Conservation (phyloP, 176 grass and related monocot genomes). For the Oryza australiensis region DNA sequence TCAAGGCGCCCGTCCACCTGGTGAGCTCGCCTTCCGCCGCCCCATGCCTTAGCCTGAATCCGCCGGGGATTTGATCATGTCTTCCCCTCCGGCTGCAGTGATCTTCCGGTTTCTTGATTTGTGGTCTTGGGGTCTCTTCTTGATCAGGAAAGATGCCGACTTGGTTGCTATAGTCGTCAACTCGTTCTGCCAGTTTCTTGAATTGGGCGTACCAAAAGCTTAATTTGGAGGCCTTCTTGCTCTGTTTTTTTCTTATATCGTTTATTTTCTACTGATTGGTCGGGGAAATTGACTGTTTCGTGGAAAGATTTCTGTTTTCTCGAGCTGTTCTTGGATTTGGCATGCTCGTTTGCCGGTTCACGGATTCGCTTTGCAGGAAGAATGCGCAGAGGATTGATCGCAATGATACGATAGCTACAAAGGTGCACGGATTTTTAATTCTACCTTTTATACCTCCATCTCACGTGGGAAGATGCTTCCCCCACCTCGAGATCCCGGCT, state of each 20-base stretch:
- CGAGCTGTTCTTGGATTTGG: not conserved
- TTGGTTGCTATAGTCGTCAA: not conserved
- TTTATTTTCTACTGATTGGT: not conserved
- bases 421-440: conserved; percentile 44
- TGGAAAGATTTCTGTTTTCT: conserved; percentile 29
- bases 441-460: conserved; percentile 23
- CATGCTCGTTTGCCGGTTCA: not conserved
- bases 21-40: conserved; percentile 47
- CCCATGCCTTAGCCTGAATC: too few species aligned
- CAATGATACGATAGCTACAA: conserved; percentile 42
- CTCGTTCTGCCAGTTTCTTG: conserved; percentile 24
- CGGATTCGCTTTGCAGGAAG: not conserved
- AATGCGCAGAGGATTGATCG: not conserved
- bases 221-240: conserved; percentile 9
- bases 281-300: not conserved
- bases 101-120: conserved; percentile 18
- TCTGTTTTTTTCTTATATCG: not conserved
- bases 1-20: conserved; percentile 85
- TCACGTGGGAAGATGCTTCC: conserved; percentile 56
- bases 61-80: not conserved
- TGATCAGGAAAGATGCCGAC: conserved; percentile 21
- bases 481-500: conserved; percentile 44
- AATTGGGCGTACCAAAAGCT: not conserved
- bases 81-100: too few species aligned
- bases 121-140: not conserved